Evolutionary conservation across 2,329 filamentous ascomycete genomes (phyloP), one percentile per base, ranked within the genome.

Genomic region (Colletotrichum simmondsii): DNA sequence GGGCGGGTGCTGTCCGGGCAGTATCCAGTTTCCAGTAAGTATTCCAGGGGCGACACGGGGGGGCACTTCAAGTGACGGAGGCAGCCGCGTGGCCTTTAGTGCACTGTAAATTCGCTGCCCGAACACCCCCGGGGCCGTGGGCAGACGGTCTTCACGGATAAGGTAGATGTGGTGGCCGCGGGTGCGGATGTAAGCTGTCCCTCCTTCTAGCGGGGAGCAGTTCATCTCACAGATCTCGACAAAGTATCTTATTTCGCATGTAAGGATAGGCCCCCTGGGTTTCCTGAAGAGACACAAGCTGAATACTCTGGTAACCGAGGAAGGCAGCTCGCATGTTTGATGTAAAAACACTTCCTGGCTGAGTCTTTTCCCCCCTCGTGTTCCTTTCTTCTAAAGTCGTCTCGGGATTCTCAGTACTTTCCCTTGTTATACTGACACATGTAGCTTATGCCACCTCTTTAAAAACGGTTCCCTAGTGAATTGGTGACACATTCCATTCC

Each of bases 51-150:
- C 37, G 42, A 16, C 54, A 69, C 35, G 59, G 59, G 30, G 30
- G 30, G 60, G 24, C 54, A 68, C 58, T 68, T 68, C 62, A 68
- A 53, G 37, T 71, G 71, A 61, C 58, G 68, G 37, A 68, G 64
- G 58, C 68, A 46, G 72, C 72, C 69, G 69, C 72, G 69, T 72
- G 72, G 69, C 72, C 72, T 69, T 37, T 42, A 60, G 64, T 68
- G 53, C 22, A 54, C 66, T 72, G 60, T 60, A 70, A 65, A 56
- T 35, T 30, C 30, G 35, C 28, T 69, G 53, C 54, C n/a, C 53
- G 58, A 19, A 26, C 32, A 42, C 30, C 59, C 54, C 66, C 62
- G 57, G 58, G 49, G 59, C 49, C 58, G 53, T 22, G 49, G 49
- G 19, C 28, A 30, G 12, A 22, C 26, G 30, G 30, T 12, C n/a